Evolutionary conservation across 306 rosid species (phyloP), one percentile per base, ranked within the genome.

Genomic region (Castanea sativa): DNA sequence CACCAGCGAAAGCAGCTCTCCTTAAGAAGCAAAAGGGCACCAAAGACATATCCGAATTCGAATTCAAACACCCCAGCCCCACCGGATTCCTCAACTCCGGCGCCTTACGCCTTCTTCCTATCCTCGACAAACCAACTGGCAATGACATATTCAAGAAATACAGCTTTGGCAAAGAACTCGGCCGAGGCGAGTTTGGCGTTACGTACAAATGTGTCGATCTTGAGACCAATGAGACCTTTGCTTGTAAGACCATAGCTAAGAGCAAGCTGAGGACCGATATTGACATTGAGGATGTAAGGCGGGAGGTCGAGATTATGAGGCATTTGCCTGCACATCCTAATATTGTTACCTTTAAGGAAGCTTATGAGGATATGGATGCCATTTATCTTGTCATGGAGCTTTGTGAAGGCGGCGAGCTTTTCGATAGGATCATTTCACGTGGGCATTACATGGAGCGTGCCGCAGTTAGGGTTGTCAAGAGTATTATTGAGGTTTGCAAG

Each of bases 361-460:
- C 95, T 5, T 92, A 72, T 41, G 99, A 95, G 80, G 99, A 95
- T 73, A 84, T 38, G 45, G 99, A 92, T 6, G 95, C 97, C 1
- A 92, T 92, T 29, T 95, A 95, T 80, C 89, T 95, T 16, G 92
- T 94, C 18, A 94, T 94, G 98, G 97, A 94, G 84, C 87, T 92
- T 3, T 94, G 98, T 49, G 88, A 88, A 79, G 99, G 98, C 2
- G 99, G 99, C 0, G 99, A 95, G 75, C 96, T 95, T 20, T 95
- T 95, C 49, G 99, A 95, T 82, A 75, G 92, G 78, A 95, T 95
- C 19, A 96, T 95, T 16, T 71, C 89, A 0, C 88, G 86, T 63
- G 99, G 98, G 3, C 99, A 91, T 84, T 95, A 95, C 80, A 92
- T 97, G 0, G 99, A 95, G 64, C 91, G 98, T 1, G 95, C 97